phyloP scores from a whole-genome alignment of 345 rosid genomes.

The Camelina neglecta region DNA sequence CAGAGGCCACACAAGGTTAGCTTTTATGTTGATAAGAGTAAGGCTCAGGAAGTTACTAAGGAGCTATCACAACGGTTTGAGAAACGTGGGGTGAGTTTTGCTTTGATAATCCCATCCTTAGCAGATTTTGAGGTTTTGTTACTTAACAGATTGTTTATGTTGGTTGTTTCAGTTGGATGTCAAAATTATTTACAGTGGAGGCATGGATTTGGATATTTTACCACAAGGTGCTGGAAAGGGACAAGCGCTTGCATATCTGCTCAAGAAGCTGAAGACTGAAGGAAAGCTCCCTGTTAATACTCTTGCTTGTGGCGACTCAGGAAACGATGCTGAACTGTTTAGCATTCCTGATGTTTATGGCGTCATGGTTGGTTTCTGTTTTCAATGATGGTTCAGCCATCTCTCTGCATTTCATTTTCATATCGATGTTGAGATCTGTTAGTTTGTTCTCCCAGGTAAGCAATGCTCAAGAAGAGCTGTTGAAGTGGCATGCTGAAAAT shows the following conservation, averaged over 20 bases:
- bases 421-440: neutral
- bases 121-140: neutral
- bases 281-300: constrained; percentile 80
- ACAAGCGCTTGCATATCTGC: constrained; percentile 92
- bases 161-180: constrained; percentile 73
- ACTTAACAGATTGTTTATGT: neutral
- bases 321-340: constrained; percentile 96
- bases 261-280: constrained; percentile 69
- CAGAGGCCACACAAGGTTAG: constrained; percentile 91
- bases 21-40: constrained; percentile 80
- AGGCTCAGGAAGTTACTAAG: constrained; percentile 73
- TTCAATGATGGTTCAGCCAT: neutral
- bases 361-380: constrained; percentile 73
- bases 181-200: constrained; percentile 92
- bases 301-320: constrained; percentile 98
- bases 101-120: neutral
- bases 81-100: constrained; percentile 68
- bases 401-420: neutral
- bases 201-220: constrained; percentile 91
- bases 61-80: constrained; percentile 60
- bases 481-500: constrained; percentile 90
- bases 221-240: constrained; percentile 99
- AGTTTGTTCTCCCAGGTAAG: constrained; percentile 51
- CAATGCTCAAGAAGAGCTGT: constrained; percentile 98
- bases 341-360: constrained; percentile 91